Evolutionary conservation across 163 green algal genomes (phyloP), one percentile per base, ranked within the genome.

Genomic region (Chloroidium sp.): DNA sequence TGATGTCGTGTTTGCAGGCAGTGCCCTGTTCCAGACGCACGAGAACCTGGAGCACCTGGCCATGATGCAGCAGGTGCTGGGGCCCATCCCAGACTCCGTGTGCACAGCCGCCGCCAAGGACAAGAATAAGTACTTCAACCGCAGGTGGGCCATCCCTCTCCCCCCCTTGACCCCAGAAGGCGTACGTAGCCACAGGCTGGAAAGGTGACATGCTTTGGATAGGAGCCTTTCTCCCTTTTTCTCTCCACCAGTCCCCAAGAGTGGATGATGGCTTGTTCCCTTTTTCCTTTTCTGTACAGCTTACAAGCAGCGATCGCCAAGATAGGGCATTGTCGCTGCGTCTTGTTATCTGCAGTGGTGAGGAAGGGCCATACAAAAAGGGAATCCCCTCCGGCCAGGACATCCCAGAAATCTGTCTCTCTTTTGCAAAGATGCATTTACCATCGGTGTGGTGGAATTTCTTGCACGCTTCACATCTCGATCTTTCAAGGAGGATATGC

Each of bases 31-130:
- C 82, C 86, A 93, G 59, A 92, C 88, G 8, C 90, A 93, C 62
- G 93, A 97, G 72, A 94, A 93, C 85, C 78, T 94, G 79, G 93
- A 97, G 84, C 88, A 95, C 60, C 86, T 97, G 79, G 90, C 87
- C 0, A 95, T 95, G 86, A 95, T 97, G 86, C 85, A 95, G 79
- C 83, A 88, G 6, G 92, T 91, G 57, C 83, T 97, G 57, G 93
- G 93, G 0, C 79, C 84, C 57, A 90, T 92, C 2, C 84, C 84
- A 1, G 78, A 82, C 69, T 6, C 12, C 59, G 79, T 87, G 69
- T 78, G 62, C 2, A 69, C 75, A 59, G 76, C 75, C 3, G 79
- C 81, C 59, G 78, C 36, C 36, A 36, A 36, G 36, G 36, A 36
- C 36, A 36, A 36, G 36, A 36, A 36, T 36, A 36, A 36, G 36